Percentiles rank a stretch among this genome's conserved stretches.
These are phyloP conservation scores for Sporormia fimetaria DNA, from an alignment of 495 filamentous ascomycete species.

Conservation along the genomic window DNA sequence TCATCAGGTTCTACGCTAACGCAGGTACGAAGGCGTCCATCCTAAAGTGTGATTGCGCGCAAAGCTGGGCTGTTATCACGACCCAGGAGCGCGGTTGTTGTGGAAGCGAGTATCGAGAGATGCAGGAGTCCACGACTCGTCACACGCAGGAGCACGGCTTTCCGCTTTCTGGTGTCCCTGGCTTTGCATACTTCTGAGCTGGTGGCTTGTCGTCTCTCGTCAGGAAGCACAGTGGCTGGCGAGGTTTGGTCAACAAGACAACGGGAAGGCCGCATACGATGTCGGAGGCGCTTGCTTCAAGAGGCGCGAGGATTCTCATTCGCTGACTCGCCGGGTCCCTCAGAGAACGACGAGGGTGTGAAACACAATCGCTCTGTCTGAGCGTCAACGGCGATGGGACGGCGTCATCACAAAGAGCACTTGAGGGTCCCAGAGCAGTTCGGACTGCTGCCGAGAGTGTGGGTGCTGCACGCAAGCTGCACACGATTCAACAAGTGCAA, in stretches of 20 bases:
- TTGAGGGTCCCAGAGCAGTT: not conserved
- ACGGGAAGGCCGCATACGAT: too few relatives aligned
- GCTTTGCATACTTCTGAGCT: too few relatives aligned
- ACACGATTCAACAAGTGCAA: too few relatives aligned
- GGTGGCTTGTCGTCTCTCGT: too few relatives aligned
- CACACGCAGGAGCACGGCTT: too few relatives aligned
- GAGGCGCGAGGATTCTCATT: slow-evolving; percentile 6
- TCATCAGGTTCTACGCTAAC: slow-evolving; percentile 12
- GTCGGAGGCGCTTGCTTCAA: slow-evolving; percentile 12
- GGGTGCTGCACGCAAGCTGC: too few relatives aligned
- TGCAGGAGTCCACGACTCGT: too few relatives aligned
- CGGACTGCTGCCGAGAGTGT: not conserved
- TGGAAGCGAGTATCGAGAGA: not conserved
- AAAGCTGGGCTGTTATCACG: slow-evolving; percentile 9
- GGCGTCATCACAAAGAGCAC: not conserved
- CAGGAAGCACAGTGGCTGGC: too few relatives aligned
- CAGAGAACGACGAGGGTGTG: slow-evolving; percentile 12
- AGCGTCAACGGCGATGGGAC: not conserved
- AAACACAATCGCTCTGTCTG: too few relatives aligned
- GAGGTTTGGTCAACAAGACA: too few relatives aligned
- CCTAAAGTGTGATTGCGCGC: slow-evolving; percentile 23
- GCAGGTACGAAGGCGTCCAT: slow-evolving; percentile 17
- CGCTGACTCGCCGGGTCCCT: slow-evolving; percentile 19
- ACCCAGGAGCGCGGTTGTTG: not conserved
- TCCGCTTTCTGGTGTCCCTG: too few relatives aligned